A percentile compares a stretch with the other conserved stretches of the same genome.
phyloP scores from a whole-genome alignment of 305 asterid species.

The Andrographis paniculata region DNA sequence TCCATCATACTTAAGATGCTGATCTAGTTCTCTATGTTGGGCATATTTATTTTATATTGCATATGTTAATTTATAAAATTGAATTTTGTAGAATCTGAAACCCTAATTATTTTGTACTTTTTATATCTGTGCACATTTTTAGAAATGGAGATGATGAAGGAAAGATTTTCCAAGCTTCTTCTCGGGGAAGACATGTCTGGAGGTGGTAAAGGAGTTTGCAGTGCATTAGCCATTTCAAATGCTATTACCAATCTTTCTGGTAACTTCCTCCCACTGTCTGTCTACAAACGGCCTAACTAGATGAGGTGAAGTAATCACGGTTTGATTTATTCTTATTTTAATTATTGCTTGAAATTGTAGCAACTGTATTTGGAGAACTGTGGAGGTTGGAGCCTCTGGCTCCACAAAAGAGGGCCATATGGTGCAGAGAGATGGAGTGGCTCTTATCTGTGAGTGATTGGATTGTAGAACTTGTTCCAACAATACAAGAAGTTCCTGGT shows the following conservation, averaged over 20 bases:
- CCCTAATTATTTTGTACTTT: background rate
- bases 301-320: background rate
- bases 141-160: constrained; percentile 95
- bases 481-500: constrained; percentile 63
- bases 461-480: constrained; percentile 87
- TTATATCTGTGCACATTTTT: constrained; percentile 10
- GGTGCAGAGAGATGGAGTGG: constrained; percentile 97
- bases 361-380: constrained; percentile 81
- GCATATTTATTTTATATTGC: too few relatives aligned
- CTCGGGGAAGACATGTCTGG: constrained; percentile 99
- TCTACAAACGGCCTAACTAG: background rate
- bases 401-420: constrained; percentile 70
- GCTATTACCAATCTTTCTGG: constrained; percentile 93
- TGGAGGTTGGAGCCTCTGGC: constrained; percentile 96
- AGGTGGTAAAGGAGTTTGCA: constrained; percentile 95
- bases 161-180: constrained; percentile 86
- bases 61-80: too few relatives aligned
- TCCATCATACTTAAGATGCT: too few relatives aligned
- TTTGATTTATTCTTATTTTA: background rate
- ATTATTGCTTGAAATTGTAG: constrained; percentile 26
- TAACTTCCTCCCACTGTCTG: constrained; percentile 20
- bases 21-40: too few relatives aligned
- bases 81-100: background rate
- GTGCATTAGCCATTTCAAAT: constrained; percentile 87
- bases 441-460: constrained; percentile 79